A percentile compares a stretch with the other conserved stretches of the same genome.
Evolutionary conservation across 768 basidiomycete genomes (phyloP).

Genomic region (Tulasnella sp.): DNA sequence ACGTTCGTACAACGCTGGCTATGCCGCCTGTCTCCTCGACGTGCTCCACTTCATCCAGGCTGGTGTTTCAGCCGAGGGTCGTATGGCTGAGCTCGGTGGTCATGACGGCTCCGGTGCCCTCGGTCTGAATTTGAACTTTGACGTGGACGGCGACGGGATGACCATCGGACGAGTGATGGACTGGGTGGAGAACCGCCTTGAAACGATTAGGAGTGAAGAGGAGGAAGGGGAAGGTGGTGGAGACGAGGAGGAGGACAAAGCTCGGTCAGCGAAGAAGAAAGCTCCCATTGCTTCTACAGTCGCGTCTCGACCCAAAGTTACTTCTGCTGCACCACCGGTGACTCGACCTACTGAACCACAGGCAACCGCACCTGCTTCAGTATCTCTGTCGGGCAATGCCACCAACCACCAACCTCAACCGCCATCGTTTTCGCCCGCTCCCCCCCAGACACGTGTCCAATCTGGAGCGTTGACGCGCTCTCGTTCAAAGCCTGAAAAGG

Average conservation of each 20-base stretch:
- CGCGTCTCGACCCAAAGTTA: not conserved
- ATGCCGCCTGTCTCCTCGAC: constrained; percentile 68
- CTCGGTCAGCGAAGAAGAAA: not conserved
- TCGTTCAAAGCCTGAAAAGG: not conserved
- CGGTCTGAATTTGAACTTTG: constrained; percentile 5
- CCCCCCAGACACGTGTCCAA: not conserved
- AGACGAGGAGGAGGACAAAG: constrained; percentile 2
- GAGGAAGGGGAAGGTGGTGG: constrained; percentile 51
- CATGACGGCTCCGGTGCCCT: constrained; percentile 36
- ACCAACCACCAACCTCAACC: not conserved
- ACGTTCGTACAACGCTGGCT: constrained; percentile 68
- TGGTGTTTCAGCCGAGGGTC: constrained; percentile 51
- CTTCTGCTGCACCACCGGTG: not conserved
- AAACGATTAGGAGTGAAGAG: constrained; percentile 64
- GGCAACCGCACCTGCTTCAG: not conserved
- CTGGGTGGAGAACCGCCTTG: constrained; percentile 70
- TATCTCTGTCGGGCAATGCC: not conserved
- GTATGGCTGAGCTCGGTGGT: constrained; percentile 34
- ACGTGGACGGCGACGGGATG: constrained; percentile 29
- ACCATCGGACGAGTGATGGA: constrained; percentile 72
- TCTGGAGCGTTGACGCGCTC: not conserved
- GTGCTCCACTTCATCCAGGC: constrained; percentile 72
- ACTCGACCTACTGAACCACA: not conserved
- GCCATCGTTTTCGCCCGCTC: not conserved
- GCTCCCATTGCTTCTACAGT: not conserved